Conservation (phyloP, 2,329 filamentous ascomycete species). For the Penicillium italicum region DNA sequence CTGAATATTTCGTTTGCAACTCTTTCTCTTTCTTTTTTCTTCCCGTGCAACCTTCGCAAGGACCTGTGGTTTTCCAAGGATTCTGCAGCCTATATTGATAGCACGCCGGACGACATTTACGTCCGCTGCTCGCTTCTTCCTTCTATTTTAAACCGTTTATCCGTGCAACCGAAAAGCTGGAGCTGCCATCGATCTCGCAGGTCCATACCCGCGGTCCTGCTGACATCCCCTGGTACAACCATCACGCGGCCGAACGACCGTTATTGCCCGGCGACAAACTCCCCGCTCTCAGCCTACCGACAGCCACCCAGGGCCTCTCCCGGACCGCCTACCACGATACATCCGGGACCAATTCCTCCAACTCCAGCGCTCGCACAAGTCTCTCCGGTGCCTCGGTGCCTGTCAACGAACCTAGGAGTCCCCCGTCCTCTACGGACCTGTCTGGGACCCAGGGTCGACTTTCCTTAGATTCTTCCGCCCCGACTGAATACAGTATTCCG, state of each 20-base stretch:
- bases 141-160: slow-evolving; percentile 29
- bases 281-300: slow-evolving; percentile 66
- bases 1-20: slow-evolving; percentile 1
- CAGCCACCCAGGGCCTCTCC: slow-evolving; percentile 63
- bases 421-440: slow-evolving; percentile 61
- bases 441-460: slow-evolving; percentile 37
- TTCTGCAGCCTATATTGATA: slow-evolving; percentile 3
- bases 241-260: slow-evolving; percentile 61
- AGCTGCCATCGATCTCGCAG: slow-evolving; percentile 82
- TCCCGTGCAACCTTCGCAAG: slow-evolving; percentile 11
- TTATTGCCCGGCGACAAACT: slow-evolving; percentile 70
- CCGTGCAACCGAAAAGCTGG: slow-evolving; percentile 78
- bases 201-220: slow-evolving; percentile 74
- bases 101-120: slow-evolving; percentile 22
- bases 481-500: slow-evolving; percentile 31
- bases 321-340: slow-evolving; percentile 69
- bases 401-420: slow-evolving; percentile 59
- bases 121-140: slow-evolving; percentile 23
- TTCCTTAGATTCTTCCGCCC: slow-evolving; percentile 33
- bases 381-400: slow-evolving; percentile 53
- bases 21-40: background rate
- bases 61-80: slow-evolving; percentile 1
- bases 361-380: slow-evolving; percentile 54
- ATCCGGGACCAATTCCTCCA: slow-evolving; percentile 38
- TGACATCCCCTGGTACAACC: slow-evolving; percentile 68